Evolutionary conservation across 768 basidiomycete species (phyloP), one percentile per base, ranked within the genome.

Genomic region (Pleurotus tuoliensis): DNA sequence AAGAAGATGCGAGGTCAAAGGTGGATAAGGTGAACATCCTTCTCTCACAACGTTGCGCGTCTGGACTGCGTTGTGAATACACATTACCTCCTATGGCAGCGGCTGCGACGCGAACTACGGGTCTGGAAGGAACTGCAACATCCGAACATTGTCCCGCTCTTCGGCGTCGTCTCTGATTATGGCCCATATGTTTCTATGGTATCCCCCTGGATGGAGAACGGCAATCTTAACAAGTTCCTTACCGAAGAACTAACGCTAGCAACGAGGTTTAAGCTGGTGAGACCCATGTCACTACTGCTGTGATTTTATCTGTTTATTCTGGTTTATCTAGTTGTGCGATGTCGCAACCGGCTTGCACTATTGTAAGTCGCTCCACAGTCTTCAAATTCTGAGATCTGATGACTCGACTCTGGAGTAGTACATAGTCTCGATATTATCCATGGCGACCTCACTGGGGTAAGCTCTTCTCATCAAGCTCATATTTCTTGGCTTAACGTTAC

Each of bases 131-230:
- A 27, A n/a, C 64, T 73, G 9, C 46, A 61, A 1, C 71, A 73
- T 55, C 47, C 16, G 16, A 73, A 73, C 25, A 47, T 73, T 5
- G 30, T 73, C 16, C 67, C 67, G 15, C 59, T 73, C 0, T 65
- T 63, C 4, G 70, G 71, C 15, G 63, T 60, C 8, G 58, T 65
- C 18, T 54, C 18, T 1, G 65, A 55, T 30, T 73, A 65, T 54
- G 73, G 73, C 2, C 64, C 62, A 3, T 65, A 67, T 49, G 45
- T 58, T 3, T 69, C 72, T 1, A 71, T 71, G 67, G 59, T 73
- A 13, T 73, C 58, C 22, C 62, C 60, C 18, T 62, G 62, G 62
- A 51, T 63, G 47, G 56, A 59, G 12, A 61, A 60, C 27, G 62
- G 62, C 39, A 61, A 58, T 27, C 58, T 63, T 20, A 59, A 53